Evolutionary conservation across 116 monocot species (phyloP), one percentile per base, ranked within the genome.

Genomic region (Papilionanthe hybrid): DNA sequence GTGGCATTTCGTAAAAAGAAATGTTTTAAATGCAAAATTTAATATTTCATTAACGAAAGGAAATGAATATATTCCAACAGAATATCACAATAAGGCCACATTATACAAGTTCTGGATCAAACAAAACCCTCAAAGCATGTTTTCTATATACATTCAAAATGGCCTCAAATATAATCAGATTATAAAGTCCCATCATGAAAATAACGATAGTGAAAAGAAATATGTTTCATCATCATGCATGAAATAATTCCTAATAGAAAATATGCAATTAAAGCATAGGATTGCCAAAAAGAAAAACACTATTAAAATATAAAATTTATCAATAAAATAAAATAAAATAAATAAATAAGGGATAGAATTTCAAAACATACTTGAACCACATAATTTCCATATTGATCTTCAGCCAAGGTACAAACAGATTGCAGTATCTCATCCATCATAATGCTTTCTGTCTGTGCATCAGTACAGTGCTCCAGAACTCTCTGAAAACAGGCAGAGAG

Each of bases 311-410:
- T 29, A 37, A 71, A 71, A 37, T 37, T 17, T 29, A 37, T 6
- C 71, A 71, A 53, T 3, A 4, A 4, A 32, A 71, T 37, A 18
- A 73, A 73, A 9, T 32, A 45, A 23, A 7, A 44, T 18, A 44
- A 43, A 37, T 37, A 37, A 37, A 37, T 4, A 4, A 47, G 29
- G 12, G 49, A 75, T 7, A 43, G 44, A 73, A 4, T 55, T 37
- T 55, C 13, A 78, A 42, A 57, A 79, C 79, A 69, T 75, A 84
- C 84, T 67, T 84, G 84, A 69, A 84, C 79, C 9, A 84, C 84
- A 76, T 84, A 84, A 71, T 84, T 84, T 6, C 84, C 84, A 79
- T 84, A 84, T 69, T 84, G 84, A 69, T 84, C 84, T 42, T 79
- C 74, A 42, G 84, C 79, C 55, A 84, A 84, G 8, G 66, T 68